Conservation (phyloP, 192 early-diverging fungal species). For the Pilaira anomala region DNA sequence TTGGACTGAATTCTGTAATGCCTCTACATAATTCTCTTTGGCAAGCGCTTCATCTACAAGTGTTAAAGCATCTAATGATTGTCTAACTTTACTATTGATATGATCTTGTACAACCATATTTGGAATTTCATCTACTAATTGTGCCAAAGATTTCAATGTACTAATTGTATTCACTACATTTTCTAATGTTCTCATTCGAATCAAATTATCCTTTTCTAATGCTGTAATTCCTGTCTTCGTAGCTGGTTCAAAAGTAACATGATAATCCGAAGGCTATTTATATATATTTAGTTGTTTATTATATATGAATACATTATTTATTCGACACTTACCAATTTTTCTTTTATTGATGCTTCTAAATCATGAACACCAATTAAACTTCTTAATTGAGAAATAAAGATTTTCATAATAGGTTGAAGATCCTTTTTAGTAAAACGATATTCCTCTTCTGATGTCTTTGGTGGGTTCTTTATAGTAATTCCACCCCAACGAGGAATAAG, state of each 20-base stretch:
- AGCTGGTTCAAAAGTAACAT: conserved; percentile 5
- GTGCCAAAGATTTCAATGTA: conserved; percentile 78
- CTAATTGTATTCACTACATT: conserved; percentile 70
- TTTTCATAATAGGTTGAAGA: conserved; percentile 71
- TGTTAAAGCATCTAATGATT: conserved; percentile 39
- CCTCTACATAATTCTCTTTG: conserved; percentile 39
- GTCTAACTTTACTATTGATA: conserved; percentile 53
- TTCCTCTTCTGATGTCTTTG: conserved; percentile 21
- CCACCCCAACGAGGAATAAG: conserved; percentile 96
- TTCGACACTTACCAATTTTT: neutral
- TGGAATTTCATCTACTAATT: conserved; percentile 71
- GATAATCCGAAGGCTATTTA: conserved; percentile 1
- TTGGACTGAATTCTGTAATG: conserved; percentile 55
- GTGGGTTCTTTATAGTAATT: conserved; percentile 68
- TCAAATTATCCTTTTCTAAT: conserved; percentile 79
- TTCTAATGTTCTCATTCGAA: conserved; percentile 64
- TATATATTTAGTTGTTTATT: too few species aligned
- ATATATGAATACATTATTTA: too few species aligned
- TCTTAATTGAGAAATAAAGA: conserved; percentile 81
- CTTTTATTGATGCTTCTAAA: conserved; percentile 12
- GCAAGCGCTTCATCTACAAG: conserved; percentile 37
- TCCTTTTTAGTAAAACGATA: conserved; percentile 45
- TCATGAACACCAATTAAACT: conserved; percentile 77
- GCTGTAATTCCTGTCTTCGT: conserved; percentile 62
- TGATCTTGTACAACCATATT: conserved; percentile 93